These are phyloP conservation scores for Cryphonectria naterciae DNA, from an alignment of 2,329 filamentous ascomycete species.

Conservation along the genomic window DNA sequence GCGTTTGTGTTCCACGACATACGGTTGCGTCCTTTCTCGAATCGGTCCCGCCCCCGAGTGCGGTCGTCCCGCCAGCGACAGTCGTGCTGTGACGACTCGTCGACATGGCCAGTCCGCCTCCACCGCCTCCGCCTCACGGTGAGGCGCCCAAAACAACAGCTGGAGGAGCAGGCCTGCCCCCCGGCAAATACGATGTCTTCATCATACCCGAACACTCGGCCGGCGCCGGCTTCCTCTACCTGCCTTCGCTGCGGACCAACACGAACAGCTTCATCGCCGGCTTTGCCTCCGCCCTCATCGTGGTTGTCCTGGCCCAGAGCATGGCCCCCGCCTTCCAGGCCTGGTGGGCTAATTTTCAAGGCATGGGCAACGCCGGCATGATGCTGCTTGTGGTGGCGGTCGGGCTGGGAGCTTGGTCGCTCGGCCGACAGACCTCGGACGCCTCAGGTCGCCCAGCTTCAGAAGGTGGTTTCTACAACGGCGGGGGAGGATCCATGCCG, in stretches of 20 bases:
- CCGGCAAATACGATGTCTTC: conserved; percentile 96
- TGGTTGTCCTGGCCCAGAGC: conserved; percentile 73
- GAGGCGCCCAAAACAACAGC: conserved; percentile 71
- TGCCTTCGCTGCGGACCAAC: conserved; percentile 86
- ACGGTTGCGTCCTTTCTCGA: conserved; percentile 24
- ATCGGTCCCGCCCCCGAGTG: conserved; percentile 15
- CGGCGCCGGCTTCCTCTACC: conserved; percentile 87
- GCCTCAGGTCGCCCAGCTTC: conserved; percentile 34
- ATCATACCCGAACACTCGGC: conserved; percentile 91
- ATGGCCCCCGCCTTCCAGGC: conserved; percentile 73
- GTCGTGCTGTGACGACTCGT: conserved; percentile 13
- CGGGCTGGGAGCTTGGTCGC: conserved; percentile 77
- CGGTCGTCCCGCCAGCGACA: not conserved
- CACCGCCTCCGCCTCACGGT: conserved; percentile 86
- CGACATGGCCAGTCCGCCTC: conserved; percentile 64
- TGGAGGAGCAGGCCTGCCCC: conserved; percentile 67
- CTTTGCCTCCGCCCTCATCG: conserved; percentile 74
- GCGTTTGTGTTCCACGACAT: conserved; percentile 19
- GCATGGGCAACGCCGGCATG: conserved; percentile 74
- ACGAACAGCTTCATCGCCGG: conserved; percentile 91
- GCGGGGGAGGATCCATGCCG: conserved; percentile 31
- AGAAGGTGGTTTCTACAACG: conserved; percentile 27
- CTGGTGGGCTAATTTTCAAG: conserved; percentile 74
- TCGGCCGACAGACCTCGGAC: conserved; percentile 65
- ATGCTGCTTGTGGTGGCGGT: conserved; percentile 73